Base-by-base conservation (phyloP, 345 rosid species). In the Gossypium sturtianum region DNA sequence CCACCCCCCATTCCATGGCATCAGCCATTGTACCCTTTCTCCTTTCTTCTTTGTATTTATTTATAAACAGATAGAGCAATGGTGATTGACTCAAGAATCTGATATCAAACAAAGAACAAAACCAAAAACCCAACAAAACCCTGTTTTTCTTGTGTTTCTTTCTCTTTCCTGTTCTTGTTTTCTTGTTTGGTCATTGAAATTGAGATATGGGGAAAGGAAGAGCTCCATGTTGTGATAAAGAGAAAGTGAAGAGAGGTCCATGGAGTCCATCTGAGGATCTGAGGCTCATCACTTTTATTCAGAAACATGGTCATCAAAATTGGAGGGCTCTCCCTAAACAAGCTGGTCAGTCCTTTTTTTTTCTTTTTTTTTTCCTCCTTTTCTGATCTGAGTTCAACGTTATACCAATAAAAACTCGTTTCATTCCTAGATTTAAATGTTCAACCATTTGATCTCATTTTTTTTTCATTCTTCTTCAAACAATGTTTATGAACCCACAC, bases 301-400 rank as follows among this genome's bases (percentile, higher is more conserved):
- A 89, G 80, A 87, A 86, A 73, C 81, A 89, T 80, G 98, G 98
- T 23, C 98, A 94, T 76, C 87, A 84, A 0, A 94, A 94, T 57
- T 94, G 98, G 98, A 86, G 98, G 70, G 85, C 97, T 75, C 93
- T 94, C 62, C 98, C 98, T 12, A 92, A 85, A 75, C 91, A 84
- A 82, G 97, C 98, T 58, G 98, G 98, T 93, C 15, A 73, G 76
- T 73, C 34, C 71, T 49, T 58, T 16, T 25, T 2, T 12, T 25
- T 38, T 73, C 34, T 68, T 49, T 58, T 16, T 25, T 2, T 12
- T 25, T 38, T 13, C 16, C 15, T 11, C 23, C 5, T 19, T 22
- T 22, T 20, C 12, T 1, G 11, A 8, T 20, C 20, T 2, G 61
- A 57, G 27, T 57, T 20, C 61, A 9, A 19, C 2, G 2, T 1